phyloP scores from a whole-genome alignment of 495 filamentous ascomycete species.

The Neurospora intermedia region DNA sequence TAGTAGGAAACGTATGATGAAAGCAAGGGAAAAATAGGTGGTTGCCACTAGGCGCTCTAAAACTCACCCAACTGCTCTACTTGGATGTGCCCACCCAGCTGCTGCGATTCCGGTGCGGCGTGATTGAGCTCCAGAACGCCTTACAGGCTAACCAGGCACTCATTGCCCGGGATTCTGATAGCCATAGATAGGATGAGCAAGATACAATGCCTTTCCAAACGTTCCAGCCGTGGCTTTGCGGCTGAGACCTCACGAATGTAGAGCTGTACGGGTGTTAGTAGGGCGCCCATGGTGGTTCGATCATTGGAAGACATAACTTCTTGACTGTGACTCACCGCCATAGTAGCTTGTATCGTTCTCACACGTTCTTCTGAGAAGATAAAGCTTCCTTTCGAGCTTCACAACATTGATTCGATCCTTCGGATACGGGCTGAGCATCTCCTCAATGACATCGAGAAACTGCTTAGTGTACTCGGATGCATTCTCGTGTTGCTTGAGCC shows the following conservation, averaged over 20 bases:
- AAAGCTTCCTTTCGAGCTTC: neutral
- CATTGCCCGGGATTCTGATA: no score
- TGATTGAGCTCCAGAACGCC: no score
- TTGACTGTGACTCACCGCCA: neutral
- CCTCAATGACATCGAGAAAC: neutral
- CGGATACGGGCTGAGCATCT: conserved; percentile 1
- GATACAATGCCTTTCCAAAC: neutral
- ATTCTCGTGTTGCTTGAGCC: neutral
- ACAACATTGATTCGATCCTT: neutral
- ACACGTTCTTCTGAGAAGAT: neutral
- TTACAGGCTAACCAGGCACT: no score
- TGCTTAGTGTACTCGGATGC: neutral
- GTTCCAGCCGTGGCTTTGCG: neutral
- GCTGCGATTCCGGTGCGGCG: no score
- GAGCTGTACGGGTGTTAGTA: neutral
- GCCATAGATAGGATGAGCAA: neutral
- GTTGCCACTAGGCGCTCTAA: no score
- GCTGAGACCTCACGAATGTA: neutral
- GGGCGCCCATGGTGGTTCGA: neutral
- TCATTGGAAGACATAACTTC: neutral
- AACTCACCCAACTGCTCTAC: no score
- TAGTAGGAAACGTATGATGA: no score
- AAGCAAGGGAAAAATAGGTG: no score
- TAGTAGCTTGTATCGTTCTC: neutral
- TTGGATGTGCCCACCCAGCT: no score